Percentiles rank a stretch among this genome's conserved stretches.
These are phyloP conservation scores for Trichoderma cornu-damae DNA, from an alignment of 2,329 filamentous ascomycete genomes.

Conservation along the genomic window DNA sequence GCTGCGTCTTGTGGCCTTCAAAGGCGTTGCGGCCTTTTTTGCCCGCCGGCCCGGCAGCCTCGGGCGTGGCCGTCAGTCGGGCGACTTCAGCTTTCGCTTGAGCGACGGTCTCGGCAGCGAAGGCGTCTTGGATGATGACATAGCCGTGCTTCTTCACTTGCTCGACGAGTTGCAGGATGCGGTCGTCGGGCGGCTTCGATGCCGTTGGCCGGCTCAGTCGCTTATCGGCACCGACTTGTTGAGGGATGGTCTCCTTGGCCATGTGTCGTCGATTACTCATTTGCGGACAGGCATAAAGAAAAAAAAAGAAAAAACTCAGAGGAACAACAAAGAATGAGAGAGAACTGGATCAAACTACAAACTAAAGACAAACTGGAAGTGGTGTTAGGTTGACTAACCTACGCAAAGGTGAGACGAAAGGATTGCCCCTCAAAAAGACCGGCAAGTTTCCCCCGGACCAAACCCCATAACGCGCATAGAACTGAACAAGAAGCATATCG, in stretches of 20 bases:
- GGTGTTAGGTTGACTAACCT: too few relatives aligned
- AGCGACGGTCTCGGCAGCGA: conserved; percentile 29
- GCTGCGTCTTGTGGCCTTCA: conserved; percentile 35
- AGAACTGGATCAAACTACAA: too few relatives aligned
- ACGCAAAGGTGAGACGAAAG: too few relatives aligned
- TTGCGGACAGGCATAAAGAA: background rate
- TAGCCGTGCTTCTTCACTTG: conserved; percentile 30
- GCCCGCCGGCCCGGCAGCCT: conserved; percentile 26
- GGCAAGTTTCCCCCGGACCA: background rate
- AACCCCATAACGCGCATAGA: background rate
- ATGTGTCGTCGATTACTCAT: background rate
- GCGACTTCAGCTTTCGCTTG: conserved; percentile 22
- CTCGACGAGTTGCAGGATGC: conserved; percentile 19
- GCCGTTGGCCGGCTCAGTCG: background rate
- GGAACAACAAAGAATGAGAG: background rate
- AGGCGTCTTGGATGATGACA: conserved; percentile 32
- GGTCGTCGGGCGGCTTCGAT: background rate
- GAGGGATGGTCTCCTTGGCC: background rate
- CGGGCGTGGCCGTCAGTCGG: conserved; percentile 23
- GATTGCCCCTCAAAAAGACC: too few relatives aligned
- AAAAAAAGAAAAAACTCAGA: background rate
- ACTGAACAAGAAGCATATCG: background rate
- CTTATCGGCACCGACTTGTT: background rate
- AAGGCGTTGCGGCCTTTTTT: conserved; percentile 33
- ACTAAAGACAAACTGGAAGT: too few relatives aligned